Evolutionary conservation across 2,329 filamentous ascomycete species (phyloP), one percentile per base, ranked within the genome.

Genomic region (Cordyceps pruinosa): DNA sequence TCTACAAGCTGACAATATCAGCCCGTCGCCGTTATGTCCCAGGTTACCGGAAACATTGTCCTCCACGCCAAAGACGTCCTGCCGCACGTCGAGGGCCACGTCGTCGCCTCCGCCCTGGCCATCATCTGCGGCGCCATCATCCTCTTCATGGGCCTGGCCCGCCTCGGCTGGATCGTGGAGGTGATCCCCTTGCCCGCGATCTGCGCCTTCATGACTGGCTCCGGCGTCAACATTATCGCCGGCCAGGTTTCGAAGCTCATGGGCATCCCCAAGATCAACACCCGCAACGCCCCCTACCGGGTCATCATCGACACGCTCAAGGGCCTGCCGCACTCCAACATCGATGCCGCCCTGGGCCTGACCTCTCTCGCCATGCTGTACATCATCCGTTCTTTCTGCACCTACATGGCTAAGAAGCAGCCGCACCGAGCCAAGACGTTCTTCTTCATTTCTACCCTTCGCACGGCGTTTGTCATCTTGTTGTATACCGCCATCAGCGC

Each of bases 401-500:
- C 78, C 50, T 78, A 72, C 60, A 75, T 84, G 64, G 86, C 86
- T n/a, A 84, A 80, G 72, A 85, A 80, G 67, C 79, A 87, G 62
- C 88, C 89, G 3, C 73, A 78, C 2, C 79, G 78, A 52, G 79
- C 83, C 58, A 90, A 89, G 78, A 65, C 82, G 1, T 91, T 83
- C 77, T 93, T 93, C 73, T 92, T 93, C 75, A 70, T 86, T 52
- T 87, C 84, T 19, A 93, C 90, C 0, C 78, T 94, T 39, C 84
- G 89, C 37, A 90, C 88, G 5, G 87, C 84, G 1, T 91, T 94
- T 66, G 86, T 92, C 63, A 90, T 94, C 60, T 73, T 93, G 45
- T 78, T 94, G 2, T 93, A 92, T 72, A 89, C 88, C 8, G 75
- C 88, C 64, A 87, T 93, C 68, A 89, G 87, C 70, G 89, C 82